These are phyloP conservation scores for Solanum lycopersicoides DNA, from an alignment of 257 asterid species.

Conservation along the genomic window DNA sequence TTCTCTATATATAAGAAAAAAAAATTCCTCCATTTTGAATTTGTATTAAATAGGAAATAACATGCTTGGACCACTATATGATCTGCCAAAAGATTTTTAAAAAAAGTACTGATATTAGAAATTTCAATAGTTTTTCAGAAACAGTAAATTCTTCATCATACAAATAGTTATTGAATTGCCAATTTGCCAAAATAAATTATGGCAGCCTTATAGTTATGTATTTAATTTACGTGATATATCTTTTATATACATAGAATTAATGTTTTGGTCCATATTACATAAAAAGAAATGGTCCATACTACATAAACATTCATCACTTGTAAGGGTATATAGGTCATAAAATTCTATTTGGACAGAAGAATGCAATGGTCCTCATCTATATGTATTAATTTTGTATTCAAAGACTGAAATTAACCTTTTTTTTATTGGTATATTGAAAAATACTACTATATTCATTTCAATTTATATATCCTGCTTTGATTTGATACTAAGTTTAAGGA, in stretches of 20 bases:
- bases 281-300: background rate
- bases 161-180: background rate
- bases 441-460: no score
- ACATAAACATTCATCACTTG: background rate
- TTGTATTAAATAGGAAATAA: background rate
- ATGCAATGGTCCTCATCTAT: background rate
- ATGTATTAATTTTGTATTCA: background rate
- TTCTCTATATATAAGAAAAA: no score
- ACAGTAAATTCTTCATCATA: background rate
- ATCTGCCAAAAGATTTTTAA: background rate
- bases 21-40: no score
- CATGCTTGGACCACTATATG: background rate
- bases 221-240: background rate
- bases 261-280: background rate
- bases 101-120: background rate
- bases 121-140: background rate
- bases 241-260: background rate
- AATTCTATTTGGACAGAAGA: background rate
- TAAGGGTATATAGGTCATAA: background rate
- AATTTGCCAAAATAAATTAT: background rate
- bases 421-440: no score
- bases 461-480: no score
- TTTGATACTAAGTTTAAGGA: no score
- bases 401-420: no score
- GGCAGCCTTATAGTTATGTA: background rate